These are phyloP conservation scores for Stevia rebaudiana DNA, from an alignment of 140 eudicot genomes.

Conservation along the genomic window DNA sequence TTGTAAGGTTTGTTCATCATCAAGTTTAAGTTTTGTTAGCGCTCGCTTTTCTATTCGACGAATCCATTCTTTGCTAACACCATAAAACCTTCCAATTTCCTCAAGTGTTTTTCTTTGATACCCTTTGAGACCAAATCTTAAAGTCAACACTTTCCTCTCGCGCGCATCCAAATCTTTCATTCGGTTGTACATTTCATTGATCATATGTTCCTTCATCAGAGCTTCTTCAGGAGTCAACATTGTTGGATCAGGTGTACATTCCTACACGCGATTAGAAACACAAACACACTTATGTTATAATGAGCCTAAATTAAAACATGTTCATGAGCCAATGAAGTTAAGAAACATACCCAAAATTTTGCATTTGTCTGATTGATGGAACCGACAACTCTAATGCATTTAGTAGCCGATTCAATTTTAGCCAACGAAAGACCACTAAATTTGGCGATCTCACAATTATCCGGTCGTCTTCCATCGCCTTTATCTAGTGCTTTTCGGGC, in stretches of 20 bases:
- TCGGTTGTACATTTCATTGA: constrained; percentile 45
- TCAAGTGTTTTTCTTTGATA: constrained; percentile 56
- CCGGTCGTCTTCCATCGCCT: constrained; percentile 53
- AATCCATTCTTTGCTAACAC: constrained; percentile 92
- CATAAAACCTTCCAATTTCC: constrained; percentile 61
- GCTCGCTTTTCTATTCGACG: constrained; percentile 69
- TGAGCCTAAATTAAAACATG: neutral
- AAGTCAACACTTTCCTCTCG: constrained; percentile 51
- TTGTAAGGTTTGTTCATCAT: constrained; percentile 40
- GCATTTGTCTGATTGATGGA: constrained; percentile 59
- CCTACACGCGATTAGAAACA: constrained; percentile 37
- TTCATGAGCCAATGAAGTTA: neutral
- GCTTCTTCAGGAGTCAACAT: constrained; percentile 58
- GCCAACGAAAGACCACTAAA: constrained; percentile 71
- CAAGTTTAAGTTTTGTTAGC: constrained; percentile 50
- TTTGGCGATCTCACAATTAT: constrained; percentile 58
- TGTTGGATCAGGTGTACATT: constrained; percentile 59
- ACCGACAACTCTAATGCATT: constrained; percentile 77
- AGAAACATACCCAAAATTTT: constrained; percentile 52
- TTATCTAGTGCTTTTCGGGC: constrained; percentile 57
- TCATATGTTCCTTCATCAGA: constrained; percentile 51
- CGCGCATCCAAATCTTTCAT: constrained; percentile 46
- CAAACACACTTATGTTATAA: neutral
- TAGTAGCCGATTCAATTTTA: constrained; percentile 59
- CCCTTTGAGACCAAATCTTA: constrained; percentile 66